Evolutionary conservation across 164 flowering plant genomes (phyloP).

Genomic region (Vitis amurensis): DNA sequence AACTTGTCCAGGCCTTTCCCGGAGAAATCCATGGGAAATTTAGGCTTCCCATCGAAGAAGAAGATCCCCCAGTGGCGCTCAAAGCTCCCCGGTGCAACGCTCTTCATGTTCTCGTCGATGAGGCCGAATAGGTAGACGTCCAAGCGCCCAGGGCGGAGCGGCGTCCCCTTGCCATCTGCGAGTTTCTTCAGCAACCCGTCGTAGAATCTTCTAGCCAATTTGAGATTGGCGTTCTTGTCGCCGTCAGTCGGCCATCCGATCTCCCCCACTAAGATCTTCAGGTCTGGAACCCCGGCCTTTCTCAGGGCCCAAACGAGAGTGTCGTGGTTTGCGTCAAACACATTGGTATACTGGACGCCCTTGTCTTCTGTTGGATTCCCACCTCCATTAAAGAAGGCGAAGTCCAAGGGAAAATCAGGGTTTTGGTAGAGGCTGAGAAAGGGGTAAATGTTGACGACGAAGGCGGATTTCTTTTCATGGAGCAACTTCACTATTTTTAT

Average conservation of each 20-base stretch:
- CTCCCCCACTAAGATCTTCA: slow-evolving; percentile 55
- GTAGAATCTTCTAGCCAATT: slow-evolving; percentile 42
- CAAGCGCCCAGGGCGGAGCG: slow-evolving; percentile 35
- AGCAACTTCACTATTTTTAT: slow-evolving; percentile 31
- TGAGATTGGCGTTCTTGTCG: slow-evolving; percentile 28
- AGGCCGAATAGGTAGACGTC: slow-evolving; percentile 48
- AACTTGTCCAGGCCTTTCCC: slow-evolving; percentile 29
- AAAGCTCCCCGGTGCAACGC: slow-evolving; percentile 47
- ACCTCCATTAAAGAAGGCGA: slow-evolving; percentile 45
- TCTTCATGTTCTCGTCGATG: slow-evolving; percentile 55
- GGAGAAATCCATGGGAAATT: slow-evolving; percentile 44
- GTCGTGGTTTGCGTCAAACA: slow-evolving; percentile 56
- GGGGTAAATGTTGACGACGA: slow-evolving; percentile 60
- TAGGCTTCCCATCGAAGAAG: slow-evolving; percentile 52
- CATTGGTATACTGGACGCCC: slow-evolving; percentile 32
- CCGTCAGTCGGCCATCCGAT: slow-evolving; percentile 71
- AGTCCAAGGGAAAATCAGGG: slow-evolving; percentile 41
- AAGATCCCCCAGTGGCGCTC: slow-evolving; percentile 75
- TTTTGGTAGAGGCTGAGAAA: slow-evolving; percentile 52
- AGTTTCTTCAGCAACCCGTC: slow-evolving; percentile 41
- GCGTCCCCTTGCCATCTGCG: slow-evolving; percentile 41
- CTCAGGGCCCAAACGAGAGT: slow-evolving; percentile 49
- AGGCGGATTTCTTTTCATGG: slow-evolving; percentile 37
- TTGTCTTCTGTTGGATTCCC: slow-evolving; percentile 22
- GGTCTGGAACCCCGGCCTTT: slow-evolving; percentile 25